Evolutionary conservation across 495 filamentous ascomycete species (phyloP).

Genomic region (Penicillium samsonianum): DNA sequence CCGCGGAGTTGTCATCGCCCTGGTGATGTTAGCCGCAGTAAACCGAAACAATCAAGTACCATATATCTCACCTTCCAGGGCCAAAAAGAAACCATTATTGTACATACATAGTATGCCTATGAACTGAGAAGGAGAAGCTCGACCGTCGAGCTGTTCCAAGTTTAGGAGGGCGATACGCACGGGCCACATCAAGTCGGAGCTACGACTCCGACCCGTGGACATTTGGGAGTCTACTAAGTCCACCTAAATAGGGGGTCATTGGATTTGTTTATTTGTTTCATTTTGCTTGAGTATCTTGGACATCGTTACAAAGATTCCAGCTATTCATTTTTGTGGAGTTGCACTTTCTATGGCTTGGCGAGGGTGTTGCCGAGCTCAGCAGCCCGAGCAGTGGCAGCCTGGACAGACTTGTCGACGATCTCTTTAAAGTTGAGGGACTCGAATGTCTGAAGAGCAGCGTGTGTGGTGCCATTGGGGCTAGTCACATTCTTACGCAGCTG

Average conservation of each 20-base stretch:
- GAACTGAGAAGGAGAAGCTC: constrained; percentile 3
- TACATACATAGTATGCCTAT: not conserved
- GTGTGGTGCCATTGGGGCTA: constrained; percentile 46
- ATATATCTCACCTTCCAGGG: constrained; percentile 63
- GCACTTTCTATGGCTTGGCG: not conserved
- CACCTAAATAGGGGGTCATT: not conserved
- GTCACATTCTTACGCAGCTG: constrained; percentile 49
- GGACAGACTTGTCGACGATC: constrained; percentile 42
- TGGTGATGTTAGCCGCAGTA: constrained; percentile 33
- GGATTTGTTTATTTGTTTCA: not conserved
- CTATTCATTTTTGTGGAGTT: not conserved
- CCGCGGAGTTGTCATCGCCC: constrained; percentile 82
- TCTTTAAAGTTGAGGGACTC: constrained; percentile 37
- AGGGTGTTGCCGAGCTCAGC: constrained; percentile 36
- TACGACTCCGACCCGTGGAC: not conserved
- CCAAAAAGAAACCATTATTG: constrained; percentile 78
- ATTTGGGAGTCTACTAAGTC: not conserved
- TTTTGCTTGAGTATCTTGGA: not conserved
- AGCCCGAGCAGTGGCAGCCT: constrained; percentile 38
- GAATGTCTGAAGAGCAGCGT: constrained; percentile 42
- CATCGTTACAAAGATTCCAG: not conserved
- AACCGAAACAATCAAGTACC: not conserved
- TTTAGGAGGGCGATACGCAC: constrained; percentile 8
- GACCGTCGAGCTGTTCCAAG: not conserved
- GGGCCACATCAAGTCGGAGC: not conserved